Conservation (phyloP, 73 alveolate genomes). For the Blepharisma stoltei region DNA sequence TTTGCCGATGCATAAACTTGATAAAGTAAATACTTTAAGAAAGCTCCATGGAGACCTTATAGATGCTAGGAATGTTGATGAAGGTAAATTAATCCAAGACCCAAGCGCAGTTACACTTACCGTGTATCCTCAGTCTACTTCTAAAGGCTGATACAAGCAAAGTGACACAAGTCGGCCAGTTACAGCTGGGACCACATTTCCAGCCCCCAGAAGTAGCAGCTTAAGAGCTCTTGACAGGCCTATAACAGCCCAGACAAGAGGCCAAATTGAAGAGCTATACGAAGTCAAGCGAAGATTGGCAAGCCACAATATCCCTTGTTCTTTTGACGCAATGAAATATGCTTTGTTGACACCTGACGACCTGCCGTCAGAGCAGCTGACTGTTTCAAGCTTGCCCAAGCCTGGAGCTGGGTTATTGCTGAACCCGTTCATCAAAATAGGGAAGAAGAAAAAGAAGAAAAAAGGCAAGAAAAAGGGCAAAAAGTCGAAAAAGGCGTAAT, state of each 20-base stretch:
- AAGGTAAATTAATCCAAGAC: neutral
- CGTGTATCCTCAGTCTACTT: neutral
- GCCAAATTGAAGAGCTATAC: neutral
- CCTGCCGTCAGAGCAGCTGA: neutral
- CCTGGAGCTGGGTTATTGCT: constrained; percentile 12
- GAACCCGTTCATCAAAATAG: constrained; percentile 7
- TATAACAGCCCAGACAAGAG: neutral
- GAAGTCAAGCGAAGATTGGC: constrained; percentile 19
- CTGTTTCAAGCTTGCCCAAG: neutral
- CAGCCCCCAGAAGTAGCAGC: neutral
- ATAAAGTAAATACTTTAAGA: neutral
- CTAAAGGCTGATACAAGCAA: neutral
- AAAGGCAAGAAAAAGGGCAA: neutral
- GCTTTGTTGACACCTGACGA: constrained; percentile 12
- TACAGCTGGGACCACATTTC: constrained; percentile 10
- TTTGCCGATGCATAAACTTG: constrained; percentile 3
- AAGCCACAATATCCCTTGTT: neutral
- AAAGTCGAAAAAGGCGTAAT: neutral
- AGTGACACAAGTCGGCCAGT: neutral
- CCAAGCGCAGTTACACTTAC: constrained; percentile 15
- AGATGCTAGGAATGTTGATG: neutral
- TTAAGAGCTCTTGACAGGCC: neutral
- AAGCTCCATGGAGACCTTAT: constrained; percentile 16
- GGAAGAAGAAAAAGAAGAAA: constrained; percentile 16
- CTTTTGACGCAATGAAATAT: constrained; percentile 9